These are phyloP conservation scores for Francoa sonchifolia DNA, from an alignment of 441 rosid genomes.

Conservation along the genomic window DNA sequence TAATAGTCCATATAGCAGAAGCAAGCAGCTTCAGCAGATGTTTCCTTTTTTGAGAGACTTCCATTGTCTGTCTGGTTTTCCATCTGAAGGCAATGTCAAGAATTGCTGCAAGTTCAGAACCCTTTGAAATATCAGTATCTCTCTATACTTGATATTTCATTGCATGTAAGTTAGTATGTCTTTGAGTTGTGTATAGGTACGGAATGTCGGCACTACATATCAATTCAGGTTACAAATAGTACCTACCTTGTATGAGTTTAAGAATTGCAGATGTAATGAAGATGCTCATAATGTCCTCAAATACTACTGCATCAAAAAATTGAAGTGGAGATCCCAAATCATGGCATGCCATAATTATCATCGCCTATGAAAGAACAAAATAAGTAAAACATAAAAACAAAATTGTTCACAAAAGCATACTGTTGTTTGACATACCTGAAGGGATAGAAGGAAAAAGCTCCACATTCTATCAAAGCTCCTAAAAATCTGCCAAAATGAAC, in stretches of 20 bases:
- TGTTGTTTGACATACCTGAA: constrained; percentile 50
- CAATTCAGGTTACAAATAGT: constrained; percentile 6
- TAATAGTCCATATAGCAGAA: constrained; percentile 69
- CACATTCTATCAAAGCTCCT: constrained; percentile 98
- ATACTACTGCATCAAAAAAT: constrained; percentile 53
- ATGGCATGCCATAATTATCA: constrained; percentile 95
- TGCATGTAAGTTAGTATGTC: too few species aligned
- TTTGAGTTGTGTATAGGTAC: too few species aligned
- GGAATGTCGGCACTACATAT: too few species aligned
- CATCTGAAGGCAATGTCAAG: constrained; percentile 79
- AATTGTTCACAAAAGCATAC: background rate
- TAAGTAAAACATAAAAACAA: constrained; percentile 6
- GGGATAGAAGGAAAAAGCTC: constrained; percentile 82
- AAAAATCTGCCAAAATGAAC: constrained; percentile 94
- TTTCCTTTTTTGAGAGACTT: constrained; percentile 44
- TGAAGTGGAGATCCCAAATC: constrained; percentile 83
- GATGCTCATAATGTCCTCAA: constrained; percentile 90
- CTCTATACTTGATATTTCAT: background rate
- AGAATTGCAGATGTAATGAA: constrained; percentile 80
- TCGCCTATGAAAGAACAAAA: constrained; percentile 46
- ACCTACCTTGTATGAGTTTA: constrained; percentile 65
- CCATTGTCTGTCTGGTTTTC: constrained; percentile 71
- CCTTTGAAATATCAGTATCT: constrained; percentile 9
- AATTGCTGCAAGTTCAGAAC: constrained; percentile 46
- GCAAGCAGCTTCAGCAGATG: constrained; percentile 54